Conservation (phyloP, 495 filamentous ascomycete genomes). For the Penicillium arizonense region DNA sequence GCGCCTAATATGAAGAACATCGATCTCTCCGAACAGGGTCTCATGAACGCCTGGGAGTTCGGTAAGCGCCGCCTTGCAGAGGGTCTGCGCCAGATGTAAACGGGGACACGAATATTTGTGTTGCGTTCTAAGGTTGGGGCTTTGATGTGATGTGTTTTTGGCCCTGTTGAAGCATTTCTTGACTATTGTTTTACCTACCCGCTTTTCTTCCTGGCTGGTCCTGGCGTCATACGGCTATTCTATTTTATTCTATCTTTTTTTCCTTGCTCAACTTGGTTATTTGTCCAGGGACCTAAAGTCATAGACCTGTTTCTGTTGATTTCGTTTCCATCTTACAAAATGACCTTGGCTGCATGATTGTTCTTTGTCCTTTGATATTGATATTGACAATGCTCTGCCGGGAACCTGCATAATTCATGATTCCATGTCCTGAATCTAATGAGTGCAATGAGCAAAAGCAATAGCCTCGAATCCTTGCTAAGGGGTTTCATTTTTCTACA, state of each 20-base stretch:
- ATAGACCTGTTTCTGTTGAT: conserved; percentile 28
- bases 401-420: conserved; percentile 6
- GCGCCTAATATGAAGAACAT: conserved; percentile 84
- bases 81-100: conserved; percentile 74
- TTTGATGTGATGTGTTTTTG: conserved; percentile 9
- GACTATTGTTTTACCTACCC: conserved; percentile 19
- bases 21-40: conserved; percentile 92
- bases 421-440: conserved; percentile 2
- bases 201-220: conserved; percentile 40
- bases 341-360: neutral
- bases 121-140: conserved; percentile 4
- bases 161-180: conserved; percentile 23
- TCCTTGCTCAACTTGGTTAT: conserved; percentile 13
- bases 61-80: conserved; percentile 90
- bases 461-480: neutral
- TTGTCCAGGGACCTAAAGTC: conserved; percentile 14
- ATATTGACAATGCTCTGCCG: neutral
- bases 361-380: neutral
- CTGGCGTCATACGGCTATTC: conserved; percentile 39
- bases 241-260: conserved; percentile 13
- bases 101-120: conserved; percentile 2
- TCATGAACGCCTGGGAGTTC: conserved; percentile 93
- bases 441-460: neutral
- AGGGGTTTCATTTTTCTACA: no score
- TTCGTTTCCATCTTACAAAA: conserved; percentile 9